Base-by-base conservation (phyloP, 352 stramenopile genomes). In the Phytophthora vignae region DNA sequence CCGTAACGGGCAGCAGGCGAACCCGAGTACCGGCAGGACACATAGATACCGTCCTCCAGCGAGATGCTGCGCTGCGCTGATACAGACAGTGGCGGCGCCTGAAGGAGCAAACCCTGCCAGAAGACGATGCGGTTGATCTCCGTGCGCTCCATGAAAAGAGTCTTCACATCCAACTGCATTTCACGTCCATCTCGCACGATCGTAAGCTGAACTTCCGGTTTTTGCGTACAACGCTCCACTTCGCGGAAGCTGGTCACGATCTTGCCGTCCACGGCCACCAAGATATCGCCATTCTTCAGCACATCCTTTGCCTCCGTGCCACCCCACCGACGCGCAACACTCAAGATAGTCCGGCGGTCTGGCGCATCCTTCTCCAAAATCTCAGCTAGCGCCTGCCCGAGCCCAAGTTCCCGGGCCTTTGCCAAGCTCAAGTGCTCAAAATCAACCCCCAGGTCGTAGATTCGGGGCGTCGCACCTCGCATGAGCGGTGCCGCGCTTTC, bases 61-160 rank as follows among this genome's bases (percentile, higher is more conserved):
- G 84, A 91, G 52, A 96, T 93, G 52, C 88, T 88, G 21, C 90
- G 87, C 63, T 96, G 90, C 0, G 88, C 93, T 12, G 87, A 93
- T 3, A 97, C 92, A 2, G 91, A 93, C 1, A 97, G 77, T 11
- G 96, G 94, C 2, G 92, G 89, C 22, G 86, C 89, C 62, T 98
- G 94, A 5, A 98, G 69, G 44, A 98, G 67, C 27, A 98, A 81
- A 4, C 94, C 94, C 33, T 95, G 90, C 92, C 93, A 98, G 62
- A 97, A 94, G 52, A 98, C 83, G 42, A 98, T 92, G 36, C 93
- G 89, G 57, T 97, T 92, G 46, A 97, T 96, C 72, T 97, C 91
- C 4, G 88, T 95, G 52, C 86, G 87, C 62, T 95, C 81, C 73
- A 97, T 79, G 36, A 86, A 84, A 48, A 95, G 73, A 21, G 90